phyloP scores from a whole-genome alignment of 176 grass and related monocot species.

The Oryza punctata region DNA sequence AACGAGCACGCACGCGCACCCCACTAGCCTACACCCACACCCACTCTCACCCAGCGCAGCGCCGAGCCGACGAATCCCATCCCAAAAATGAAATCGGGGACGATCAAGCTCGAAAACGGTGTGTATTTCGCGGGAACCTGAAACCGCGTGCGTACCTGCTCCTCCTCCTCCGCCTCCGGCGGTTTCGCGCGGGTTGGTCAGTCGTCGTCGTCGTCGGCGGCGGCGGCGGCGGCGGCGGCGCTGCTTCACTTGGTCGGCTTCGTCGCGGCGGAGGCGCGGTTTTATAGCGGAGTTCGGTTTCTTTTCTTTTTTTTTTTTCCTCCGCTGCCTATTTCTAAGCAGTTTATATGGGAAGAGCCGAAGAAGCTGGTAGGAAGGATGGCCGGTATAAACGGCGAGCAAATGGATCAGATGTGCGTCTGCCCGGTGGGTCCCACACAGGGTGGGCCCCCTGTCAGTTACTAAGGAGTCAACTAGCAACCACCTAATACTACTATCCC shows the following conservation, averaged over 20 bases:
- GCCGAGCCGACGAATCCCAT: not conserved
- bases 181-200: not conserved
- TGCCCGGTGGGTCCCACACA: not conserved
- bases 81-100: not conserved
- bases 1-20: not conserved
- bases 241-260: conserved; percentile 38
- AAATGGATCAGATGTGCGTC: not conserved
- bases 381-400: not conserved
- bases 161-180: conserved; percentile 16
- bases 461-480: no score
- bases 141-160: not conserved
- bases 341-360: not conserved
- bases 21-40: not conserved
- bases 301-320: not conserved
- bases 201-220: no score
- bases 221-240: not conserved
- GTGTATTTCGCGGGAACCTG: not conserved
- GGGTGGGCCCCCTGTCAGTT: not conserved
- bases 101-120: not conserved
- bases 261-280: not conserved
- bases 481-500: no score
- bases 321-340: not conserved
- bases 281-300: conserved; percentile 34
- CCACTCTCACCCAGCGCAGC: no score
- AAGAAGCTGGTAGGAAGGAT: not conserved